These are phyloP conservation scores for Backusella tarrabulga DNA, from an alignment of 192 early-diverging fungal genomes.

Conservation along the genomic window DNA sequence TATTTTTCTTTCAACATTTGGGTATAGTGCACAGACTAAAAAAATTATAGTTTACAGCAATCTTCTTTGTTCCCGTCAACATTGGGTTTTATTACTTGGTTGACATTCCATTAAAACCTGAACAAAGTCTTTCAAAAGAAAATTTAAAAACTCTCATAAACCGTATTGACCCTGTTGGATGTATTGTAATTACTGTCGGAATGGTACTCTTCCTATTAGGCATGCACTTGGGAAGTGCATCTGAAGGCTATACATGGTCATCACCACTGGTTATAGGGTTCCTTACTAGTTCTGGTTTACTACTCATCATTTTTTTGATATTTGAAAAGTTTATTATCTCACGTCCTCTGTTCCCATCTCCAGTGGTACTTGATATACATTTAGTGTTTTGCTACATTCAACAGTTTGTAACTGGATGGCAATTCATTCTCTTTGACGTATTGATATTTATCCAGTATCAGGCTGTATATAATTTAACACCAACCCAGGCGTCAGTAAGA, in stretches of 20 bases:
- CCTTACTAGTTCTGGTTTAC: not conserved
- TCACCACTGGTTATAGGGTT: not conserved
- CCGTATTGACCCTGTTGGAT: not conserved
- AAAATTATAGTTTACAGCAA: not conserved
- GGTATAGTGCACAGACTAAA: not conserved
- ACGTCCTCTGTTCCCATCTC: not conserved
- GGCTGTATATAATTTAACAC: not conserved
- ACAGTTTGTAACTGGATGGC: not conserved
- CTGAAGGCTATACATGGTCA: not conserved
- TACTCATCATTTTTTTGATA: not conserved
- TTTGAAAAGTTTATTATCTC: not conserved
- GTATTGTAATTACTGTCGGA: not conserved
- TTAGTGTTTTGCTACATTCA: not conserved
- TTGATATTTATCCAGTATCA: not conserved
- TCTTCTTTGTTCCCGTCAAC: not conserved
- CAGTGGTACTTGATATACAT: not conserved
- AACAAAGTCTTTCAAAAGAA: not conserved
- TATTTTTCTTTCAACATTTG: not conserved
- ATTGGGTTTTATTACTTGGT: not conserved
- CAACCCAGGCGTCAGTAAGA: not conserved
- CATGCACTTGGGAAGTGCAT: not conserved
- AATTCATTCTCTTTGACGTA: not conserved
- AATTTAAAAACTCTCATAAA: not conserved
- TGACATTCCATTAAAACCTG: not conserved
- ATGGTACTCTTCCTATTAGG: not conserved